Conservation (phyloP, 2,329 filamentous ascomycete genomes). For the Trichoderma pleuroti region DNA sequence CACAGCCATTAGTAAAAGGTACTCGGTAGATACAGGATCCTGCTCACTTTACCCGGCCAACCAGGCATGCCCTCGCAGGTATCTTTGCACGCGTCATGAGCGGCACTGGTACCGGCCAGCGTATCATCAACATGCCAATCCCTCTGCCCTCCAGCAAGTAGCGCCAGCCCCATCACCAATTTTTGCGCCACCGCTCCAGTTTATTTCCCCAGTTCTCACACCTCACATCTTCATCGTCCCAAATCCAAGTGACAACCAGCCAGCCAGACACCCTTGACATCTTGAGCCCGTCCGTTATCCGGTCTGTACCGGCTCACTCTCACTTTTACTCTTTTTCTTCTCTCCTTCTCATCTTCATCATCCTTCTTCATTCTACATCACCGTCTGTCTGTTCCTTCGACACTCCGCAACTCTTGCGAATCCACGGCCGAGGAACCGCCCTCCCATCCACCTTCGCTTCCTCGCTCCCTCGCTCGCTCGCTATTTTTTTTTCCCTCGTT, state of each 20-base stretch:
- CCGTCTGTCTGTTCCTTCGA: neutral
- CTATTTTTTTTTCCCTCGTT: neutral
- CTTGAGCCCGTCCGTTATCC: neutral
- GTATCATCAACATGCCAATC: neutral
- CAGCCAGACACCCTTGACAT: neutral
- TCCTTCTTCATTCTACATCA: neutral
- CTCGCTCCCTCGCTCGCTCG: neutral
- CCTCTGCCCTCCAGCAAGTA: neutral
- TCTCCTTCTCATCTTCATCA: neutral
- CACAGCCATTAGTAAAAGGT: no score
- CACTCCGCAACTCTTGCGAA: neutral
- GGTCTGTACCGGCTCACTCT: neutral
- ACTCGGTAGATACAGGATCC: neutral
- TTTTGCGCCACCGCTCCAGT: conserved; percentile 16
- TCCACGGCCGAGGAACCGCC: conserved; percentile 1
- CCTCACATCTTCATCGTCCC: neutral
- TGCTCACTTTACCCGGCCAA: neutral
- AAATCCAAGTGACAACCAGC: neutral
- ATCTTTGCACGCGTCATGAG: neutral
- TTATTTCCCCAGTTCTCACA: conserved; percentile 7
- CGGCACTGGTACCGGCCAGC: neutral
- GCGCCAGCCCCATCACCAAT: conserved; percentile 5
- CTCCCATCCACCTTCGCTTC: conserved; percentile 12
- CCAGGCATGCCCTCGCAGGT: neutral
- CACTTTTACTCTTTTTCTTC: neutral